Conservation (phyloP, 1,139 yeast genomes). For the Diutina ranongensis region DNA sequence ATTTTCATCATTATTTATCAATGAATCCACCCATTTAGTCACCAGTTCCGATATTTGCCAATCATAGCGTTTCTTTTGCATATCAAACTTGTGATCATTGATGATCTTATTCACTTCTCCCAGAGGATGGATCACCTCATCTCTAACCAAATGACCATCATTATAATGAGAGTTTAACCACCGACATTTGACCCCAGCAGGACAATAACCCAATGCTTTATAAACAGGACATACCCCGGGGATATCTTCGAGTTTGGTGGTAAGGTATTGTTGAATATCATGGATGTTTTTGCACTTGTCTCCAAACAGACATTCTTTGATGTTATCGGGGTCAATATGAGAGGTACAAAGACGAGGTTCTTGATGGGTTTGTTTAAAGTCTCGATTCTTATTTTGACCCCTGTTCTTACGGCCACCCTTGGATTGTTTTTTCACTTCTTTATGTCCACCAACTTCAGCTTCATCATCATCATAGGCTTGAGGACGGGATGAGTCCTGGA, state of each 20-base stretch:
- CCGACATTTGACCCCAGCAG: constrained; percentile 84
- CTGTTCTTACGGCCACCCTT: constrained; percentile 42
- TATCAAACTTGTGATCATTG: constrained; percentile 35
- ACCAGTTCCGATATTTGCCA: constrained; percentile 46
- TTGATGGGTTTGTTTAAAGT: constrained; percentile 60
- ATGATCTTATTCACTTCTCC: constrained; percentile 60
- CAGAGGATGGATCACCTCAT: constrained; percentile 13
- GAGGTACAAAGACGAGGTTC: constrained; percentile 56
- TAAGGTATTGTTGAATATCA: constrained; percentile 53
- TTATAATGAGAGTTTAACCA: constrained; percentile 75
- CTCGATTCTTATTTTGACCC: constrained; percentile 88
- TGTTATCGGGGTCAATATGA: constrained; percentile 39
- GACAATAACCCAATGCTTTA: constrained; percentile 76
- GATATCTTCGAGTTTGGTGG: constrained; percentile 58
- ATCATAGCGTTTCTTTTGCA: constrained; percentile 54
- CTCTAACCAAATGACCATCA: background rate
- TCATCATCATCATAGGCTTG: constrained; percentile 4
- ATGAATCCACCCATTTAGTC: constrained; percentile 42
- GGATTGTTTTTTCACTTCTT: constrained; percentile 29
- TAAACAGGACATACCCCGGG: constrained; percentile 77
- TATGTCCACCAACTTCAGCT: constrained; percentile 31
- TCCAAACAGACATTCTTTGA: constrained; percentile 53
- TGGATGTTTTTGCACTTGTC: constrained; percentile 71
- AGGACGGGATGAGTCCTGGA: constrained; percentile 12
- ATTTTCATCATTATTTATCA: constrained; percentile 27